Conservation (phyloP, 805 yeast species). For the Barnettozyma siamensis region DNA sequence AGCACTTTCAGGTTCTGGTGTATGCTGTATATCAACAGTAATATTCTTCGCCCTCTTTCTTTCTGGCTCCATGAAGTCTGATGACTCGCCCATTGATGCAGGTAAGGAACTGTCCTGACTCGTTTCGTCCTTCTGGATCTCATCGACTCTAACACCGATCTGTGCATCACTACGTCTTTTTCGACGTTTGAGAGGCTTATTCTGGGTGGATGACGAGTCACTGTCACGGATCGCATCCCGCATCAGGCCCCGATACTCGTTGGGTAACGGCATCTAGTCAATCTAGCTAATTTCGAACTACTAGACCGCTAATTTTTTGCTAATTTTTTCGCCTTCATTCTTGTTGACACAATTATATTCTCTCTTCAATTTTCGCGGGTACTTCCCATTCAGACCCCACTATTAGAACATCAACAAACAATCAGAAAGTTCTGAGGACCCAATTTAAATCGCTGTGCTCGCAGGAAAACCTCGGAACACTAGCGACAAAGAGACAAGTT, state of each 20-base stretch:
- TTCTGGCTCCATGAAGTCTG: neutral
- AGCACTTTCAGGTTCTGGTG: neutral
- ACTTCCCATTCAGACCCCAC: no score
- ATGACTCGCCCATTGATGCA: neutral
- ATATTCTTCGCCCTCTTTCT: neutral
- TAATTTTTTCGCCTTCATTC: neutral
- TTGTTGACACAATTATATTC: neutral
- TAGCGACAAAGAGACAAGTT: no score
- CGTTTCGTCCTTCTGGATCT: neutral
- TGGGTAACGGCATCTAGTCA: slow-evolving; percentile 12
- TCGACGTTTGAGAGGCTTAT: slow-evolving; percentile 22
- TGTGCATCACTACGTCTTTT: slow-evolving; percentile 3
- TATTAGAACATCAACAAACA: no score
- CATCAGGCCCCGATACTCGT: slow-evolving; percentile 19
- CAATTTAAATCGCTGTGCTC: no score
- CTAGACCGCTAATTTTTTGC: no score
- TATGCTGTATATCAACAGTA: neutral
- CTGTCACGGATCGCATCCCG: slow-evolving; percentile 14
- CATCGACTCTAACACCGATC: neutral
- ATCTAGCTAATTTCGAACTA: slow-evolving; percentile 10
- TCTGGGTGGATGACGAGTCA: neutral
- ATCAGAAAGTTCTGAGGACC: no score
- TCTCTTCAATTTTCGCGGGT: no score
- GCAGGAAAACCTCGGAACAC: no score
- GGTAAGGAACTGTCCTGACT: neutral